Evolutionary conservation across 768 basidiomycete genomes (phyloP).

Genomic region (Termitomyces sp.): DNA sequence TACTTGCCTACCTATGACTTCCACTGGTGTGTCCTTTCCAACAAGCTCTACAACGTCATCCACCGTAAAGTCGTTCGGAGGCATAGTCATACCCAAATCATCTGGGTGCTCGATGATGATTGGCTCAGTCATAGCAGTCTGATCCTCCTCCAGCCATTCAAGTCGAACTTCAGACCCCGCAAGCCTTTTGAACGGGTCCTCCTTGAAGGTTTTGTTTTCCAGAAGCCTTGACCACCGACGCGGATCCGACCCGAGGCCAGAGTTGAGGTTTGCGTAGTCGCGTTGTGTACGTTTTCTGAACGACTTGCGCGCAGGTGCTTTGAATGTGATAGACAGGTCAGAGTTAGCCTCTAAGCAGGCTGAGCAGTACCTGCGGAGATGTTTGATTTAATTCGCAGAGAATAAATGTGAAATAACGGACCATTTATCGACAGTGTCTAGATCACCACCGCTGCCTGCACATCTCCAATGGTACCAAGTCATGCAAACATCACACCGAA

Average conservation of each 20-base stretch:
- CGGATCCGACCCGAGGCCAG: slow-evolving; percentile 61
- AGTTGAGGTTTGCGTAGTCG: slow-evolving; percentile 77
- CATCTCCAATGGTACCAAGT: slow-evolving; percentile 86
- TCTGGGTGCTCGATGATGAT: slow-evolving; percentile 76
- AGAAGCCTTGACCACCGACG: slow-evolving; percentile 68
- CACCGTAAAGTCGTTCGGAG: slow-evolving; percentile 65
- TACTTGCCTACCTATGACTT: slow-evolving; percentile 77
- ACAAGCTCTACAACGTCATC: slow-evolving; percentile 77
- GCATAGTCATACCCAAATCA: slow-evolving; percentile 91
- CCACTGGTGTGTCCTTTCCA: slow-evolving; percentile 75
- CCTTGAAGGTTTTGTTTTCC: slow-evolving; percentile 61
- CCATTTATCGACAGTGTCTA: slow-evolving; percentile 78
- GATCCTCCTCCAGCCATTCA: slow-evolving; percentile 74
- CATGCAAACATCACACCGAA: slow-evolving; percentile 79
- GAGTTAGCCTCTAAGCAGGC: slow-evolving; percentile 60
- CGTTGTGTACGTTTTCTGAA: slow-evolving; percentile 68
- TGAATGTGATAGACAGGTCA: slow-evolving; percentile 64
- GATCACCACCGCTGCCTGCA: slow-evolving; percentile 61
- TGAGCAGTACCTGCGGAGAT: slow-evolving; percentile 60
- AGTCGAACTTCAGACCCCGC: slow-evolving; percentile 61
- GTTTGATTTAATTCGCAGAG: slow-evolving; percentile 10
- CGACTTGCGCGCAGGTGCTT: slow-evolving; percentile 79
- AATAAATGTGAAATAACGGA: slow-evolving; percentile 28
- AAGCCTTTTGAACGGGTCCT: slow-evolving; percentile 65
- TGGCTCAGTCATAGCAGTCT: slow-evolving; percentile 76